A percentile compares a stretch with the other conserved stretches of the same genome.
Evolutionary conservation across 2,329 filamentous ascomycete genomes (phyloP).

Genomic region (Alternaria sp.): DNA sequence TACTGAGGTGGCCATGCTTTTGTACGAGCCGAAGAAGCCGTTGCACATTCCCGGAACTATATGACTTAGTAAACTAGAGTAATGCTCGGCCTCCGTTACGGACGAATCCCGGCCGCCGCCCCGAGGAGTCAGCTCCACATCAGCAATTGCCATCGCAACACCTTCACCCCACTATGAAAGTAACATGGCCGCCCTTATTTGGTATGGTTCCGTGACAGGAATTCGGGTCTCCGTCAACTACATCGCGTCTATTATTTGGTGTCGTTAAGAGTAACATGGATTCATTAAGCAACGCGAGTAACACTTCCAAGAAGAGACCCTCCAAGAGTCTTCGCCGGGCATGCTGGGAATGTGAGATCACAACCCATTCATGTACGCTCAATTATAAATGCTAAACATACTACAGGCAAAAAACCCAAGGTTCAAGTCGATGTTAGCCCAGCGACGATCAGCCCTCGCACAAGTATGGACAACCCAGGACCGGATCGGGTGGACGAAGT

Average conservation of each 20-base stretch:
- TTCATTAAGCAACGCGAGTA: constrained; percentile 23
- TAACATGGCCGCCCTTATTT: constrained; percentile 32
- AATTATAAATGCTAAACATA: constrained; percentile 12
- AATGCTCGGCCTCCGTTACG: constrained; percentile 25
- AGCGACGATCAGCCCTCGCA: constrained; percentile 22
- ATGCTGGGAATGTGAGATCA: constrained; percentile 49
- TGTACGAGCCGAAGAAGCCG: background rate
- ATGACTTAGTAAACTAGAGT: constrained; percentile 12
- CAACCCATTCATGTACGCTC: background rate
- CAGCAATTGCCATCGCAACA: constrained; percentile 39
- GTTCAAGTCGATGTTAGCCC: constrained; percentile 24
- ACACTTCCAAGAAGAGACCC: constrained; percentile 35
- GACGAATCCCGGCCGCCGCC: constrained; percentile 44
- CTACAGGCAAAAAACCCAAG: constrained; percentile 46
- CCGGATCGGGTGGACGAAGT: constrained; percentile 29
- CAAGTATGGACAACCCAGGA: constrained; percentile 23
- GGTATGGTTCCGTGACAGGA: constrained; percentile 23
- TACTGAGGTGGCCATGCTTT: background rate
- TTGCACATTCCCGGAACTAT: constrained; percentile 3
- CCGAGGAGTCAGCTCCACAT: constrained; percentile 27
- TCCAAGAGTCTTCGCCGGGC: constrained; percentile 40
- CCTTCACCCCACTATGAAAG: constrained; percentile 47
- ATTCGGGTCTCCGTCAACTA: constrained; percentile 2
- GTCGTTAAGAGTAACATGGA: constrained; percentile 28
- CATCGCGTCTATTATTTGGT: background rate